phyloP scores from a whole-genome alignment of 1,284 basidiomycete species.

The Cystobasidium pallidum region DNA sequence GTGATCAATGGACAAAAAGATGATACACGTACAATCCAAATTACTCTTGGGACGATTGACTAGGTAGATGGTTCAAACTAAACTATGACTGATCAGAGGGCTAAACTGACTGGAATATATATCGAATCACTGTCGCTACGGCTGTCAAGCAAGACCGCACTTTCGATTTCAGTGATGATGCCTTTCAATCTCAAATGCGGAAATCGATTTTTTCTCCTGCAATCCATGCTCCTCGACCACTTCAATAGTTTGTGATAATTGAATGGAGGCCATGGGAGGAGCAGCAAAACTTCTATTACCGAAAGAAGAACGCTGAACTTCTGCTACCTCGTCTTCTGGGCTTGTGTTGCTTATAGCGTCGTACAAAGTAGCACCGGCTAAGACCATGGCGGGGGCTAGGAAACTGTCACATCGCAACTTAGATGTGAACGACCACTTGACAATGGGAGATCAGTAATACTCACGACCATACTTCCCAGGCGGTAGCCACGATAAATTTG shows the following conservation, averaged over 20 bases:
- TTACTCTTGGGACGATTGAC: no score
- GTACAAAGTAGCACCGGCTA: slow-evolving; percentile 1
- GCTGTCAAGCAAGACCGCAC: background rate
- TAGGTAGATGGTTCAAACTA: no score
- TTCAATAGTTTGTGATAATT: slow-evolving; percentile 20
- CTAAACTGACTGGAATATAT: background rate
- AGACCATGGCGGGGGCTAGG: slow-evolving; percentile 5
- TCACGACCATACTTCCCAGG: background rate
- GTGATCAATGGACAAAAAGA: no score
- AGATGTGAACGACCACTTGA: background rate
- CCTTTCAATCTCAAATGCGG: background rate
- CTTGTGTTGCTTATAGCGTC: slow-evolving; percentile 1
- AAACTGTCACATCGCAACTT: background rate
- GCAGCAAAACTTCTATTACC: background rate
- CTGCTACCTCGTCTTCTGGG: background rate
- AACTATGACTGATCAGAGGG: no score
- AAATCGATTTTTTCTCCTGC: background rate
- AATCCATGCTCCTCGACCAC: slow-evolving; percentile 5
- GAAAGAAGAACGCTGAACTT: background rate
- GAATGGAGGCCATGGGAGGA: slow-evolving; percentile 20
- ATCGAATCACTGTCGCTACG: background rate
- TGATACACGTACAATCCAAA: no score
- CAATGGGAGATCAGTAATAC: background rate
- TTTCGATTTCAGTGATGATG: background rate
- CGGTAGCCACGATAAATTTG: background rate